Conservation (phyloP, 1,139 yeast species). For the Blastobotrys ciferrii region DNA sequence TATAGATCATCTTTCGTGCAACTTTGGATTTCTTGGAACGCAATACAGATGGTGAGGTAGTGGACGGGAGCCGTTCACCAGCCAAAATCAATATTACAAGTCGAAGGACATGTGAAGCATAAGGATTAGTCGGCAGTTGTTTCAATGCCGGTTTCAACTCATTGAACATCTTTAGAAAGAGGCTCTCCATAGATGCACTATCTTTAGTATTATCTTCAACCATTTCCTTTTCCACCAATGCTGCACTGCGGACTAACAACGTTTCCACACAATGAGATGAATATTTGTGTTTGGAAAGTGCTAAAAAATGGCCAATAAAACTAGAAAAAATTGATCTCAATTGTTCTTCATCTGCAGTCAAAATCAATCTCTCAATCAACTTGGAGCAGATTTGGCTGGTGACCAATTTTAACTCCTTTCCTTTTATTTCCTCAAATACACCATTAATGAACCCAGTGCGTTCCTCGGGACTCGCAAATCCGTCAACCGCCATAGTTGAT, state of each 20-base stretch:
- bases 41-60: constrained; percentile 67
- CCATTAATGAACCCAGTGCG: constrained; percentile 67
- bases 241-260: constrained; percentile 70
- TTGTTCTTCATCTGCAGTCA: constrained; percentile 63
- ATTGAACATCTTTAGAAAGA: constrained; percentile 60
- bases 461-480: constrained; percentile 75
- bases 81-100: constrained; percentile 66
- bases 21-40: constrained; percentile 85
- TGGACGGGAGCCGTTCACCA: constrained; percentile 78
- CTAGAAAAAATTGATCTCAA: constrained; percentile 60
- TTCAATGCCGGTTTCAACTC: constrained; percentile 63
- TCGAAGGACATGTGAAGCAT: constrained; percentile 86
- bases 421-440: constrained; percentile 81
- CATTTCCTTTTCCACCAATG: constrained; percentile 70
- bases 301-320: constrained; percentile 67
- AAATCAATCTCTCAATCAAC: constrained; percentile 80
- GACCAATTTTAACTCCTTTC: constrained; percentile 87
- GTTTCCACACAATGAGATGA: constrained; percentile 95
- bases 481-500: constrained; percentile 74
- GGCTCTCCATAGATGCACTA: constrained; percentile 54
- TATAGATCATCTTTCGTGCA: constrained; percentile 90
- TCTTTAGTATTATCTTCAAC: constrained; percentile 39
- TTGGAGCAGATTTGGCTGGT: constrained; percentile 95
- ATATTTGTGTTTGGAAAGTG: constrained; percentile 83
- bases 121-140: constrained; percentile 67